A percentile compares a stretch with the other conserved stretches of the same genome.
phyloP scores from a whole-genome alignment of 495 filamentous ascomycete species.

The Penicillium waksmanii region DNA sequence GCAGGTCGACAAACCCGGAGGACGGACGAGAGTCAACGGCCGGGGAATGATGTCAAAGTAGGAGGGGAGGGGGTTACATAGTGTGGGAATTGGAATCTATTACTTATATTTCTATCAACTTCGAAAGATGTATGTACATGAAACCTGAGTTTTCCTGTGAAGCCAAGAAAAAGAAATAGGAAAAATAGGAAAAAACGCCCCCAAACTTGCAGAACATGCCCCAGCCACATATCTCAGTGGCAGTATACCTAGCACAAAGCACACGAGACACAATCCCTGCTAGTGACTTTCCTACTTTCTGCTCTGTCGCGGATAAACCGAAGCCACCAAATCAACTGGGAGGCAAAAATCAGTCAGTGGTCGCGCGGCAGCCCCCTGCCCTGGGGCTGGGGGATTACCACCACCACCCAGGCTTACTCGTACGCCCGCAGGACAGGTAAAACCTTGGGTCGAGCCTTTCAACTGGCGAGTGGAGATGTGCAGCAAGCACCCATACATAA shows the following conservation, averaged over 20 bases:
- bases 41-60: slow-evolving; percentile 18
- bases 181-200: neutral
- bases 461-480: neutral
- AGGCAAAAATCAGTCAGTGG: neutral
- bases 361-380: neutral
- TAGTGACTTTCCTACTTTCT: neutral
- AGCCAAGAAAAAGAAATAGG: neutral
- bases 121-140: neutral
- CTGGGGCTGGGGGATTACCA: no score
- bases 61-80: neutral
- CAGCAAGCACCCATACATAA: neutral
- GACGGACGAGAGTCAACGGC: slow-evolving; percentile 3
- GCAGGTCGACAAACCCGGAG: slow-evolving; percentile 24
- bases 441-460: slow-evolving; percentile 1
- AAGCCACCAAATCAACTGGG: neutral
- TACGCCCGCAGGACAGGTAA: no score
- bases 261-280: neutral
- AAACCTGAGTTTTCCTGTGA: neutral
- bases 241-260: neutral
- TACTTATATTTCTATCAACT: neutral
- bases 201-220: neutral
- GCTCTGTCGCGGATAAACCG: neutral
- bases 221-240: slow-evolving; percentile 3
- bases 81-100: neutral
- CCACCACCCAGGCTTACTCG: no score